Percentiles rank a stretch among this genome's conserved stretches.
Evolutionary conservation across 352 stramenopile species (phyloP).

Genomic region (Thraustochytrium sp.): DNA sequence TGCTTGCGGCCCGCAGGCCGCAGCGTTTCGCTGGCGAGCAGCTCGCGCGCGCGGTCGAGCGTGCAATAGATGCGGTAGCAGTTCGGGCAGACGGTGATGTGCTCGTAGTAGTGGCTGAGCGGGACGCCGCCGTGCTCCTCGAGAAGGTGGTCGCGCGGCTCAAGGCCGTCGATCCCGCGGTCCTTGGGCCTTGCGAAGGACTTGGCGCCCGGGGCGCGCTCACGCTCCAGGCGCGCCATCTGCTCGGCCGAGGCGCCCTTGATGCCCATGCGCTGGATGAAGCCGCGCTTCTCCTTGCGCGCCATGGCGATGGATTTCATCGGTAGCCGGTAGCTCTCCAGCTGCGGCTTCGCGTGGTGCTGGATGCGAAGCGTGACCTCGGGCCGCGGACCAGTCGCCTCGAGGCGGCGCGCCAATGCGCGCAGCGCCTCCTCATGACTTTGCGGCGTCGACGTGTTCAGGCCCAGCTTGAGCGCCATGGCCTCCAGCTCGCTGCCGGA

Average conservation of each 20-base stretch:
- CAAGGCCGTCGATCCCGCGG: background rate
- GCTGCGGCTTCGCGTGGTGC: background rate
- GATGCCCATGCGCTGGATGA: background rate
- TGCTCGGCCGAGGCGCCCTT: background rate
- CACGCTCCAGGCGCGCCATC: background rate
- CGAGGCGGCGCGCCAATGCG: background rate
- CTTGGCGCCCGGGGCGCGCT: background rate
- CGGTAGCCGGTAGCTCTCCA: background rate
- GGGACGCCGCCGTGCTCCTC: conserved; percentile 8
- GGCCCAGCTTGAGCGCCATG: background rate
- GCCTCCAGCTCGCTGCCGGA: background rate
- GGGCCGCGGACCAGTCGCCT: background rate
- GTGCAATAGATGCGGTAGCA: conserved; percentile 28
- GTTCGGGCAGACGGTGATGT: background rate
- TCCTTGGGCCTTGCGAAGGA: background rate
- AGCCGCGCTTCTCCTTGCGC: conserved; percentile 28
- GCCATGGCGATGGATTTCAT: conserved; percentile 33
- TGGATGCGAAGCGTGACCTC: background rate
- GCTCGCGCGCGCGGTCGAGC: background rate
- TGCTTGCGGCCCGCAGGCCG: background rate
- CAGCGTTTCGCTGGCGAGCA: background rate
- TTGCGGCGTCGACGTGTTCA: background rate
- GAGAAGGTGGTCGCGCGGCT: background rate
- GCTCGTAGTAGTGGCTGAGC: conserved; percentile 20
- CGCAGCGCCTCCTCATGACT: background rate